Evolutionary conservation across 805 yeast genomes (phyloP), one percentile per base, ranked within the genome.

Genomic region (Kodamaea nitidulidarum): DNA sequence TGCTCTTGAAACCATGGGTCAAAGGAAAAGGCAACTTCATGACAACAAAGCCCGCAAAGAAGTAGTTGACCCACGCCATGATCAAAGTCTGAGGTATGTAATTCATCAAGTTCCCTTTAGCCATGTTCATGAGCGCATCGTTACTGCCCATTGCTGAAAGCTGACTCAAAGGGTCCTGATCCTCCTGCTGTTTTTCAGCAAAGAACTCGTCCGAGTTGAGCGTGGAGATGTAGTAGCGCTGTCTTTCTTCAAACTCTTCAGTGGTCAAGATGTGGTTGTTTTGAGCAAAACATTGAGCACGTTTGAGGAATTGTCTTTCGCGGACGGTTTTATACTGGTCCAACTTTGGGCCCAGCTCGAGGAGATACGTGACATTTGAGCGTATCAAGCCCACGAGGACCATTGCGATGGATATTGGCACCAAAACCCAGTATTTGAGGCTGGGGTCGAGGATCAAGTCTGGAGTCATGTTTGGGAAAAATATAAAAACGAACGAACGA

Each of bases 61-160:
- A 90, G 53, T 80, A 85, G 54, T 86, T 87, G 44, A 91, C 91
- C 96, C 97, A 93, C 54, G 88, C 88, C 96, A 93, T 90, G 47
- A 90, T 84, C 28, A 90, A 60, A 0, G 96, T 87, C 64, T 93
- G 98, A 2, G 98, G 97, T 14, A 88, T 76, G 56, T 81, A 86
- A 61, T 80, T 86, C 55, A 90, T 81, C 47, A 88, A 65, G 55
- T 88, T 90, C 7, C 83, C 81, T 56, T 88, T 88, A 42, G 88
- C 75, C 81, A 86, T 81, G 35, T 72, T 74, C 70, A 81, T 70
- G 71, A 93, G 65, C 15, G 81, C 77, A 40, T 88, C 96, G 44
- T 81, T 73, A 18, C 82, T 71, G 35, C 70, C 68, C 3, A 95
- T 82, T 51, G 87, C 95, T 2, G 78, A 61, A 34, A 88, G 70